These are phyloP conservation scores for Drechslera avenae DNA, from an alignment of 2,329 filamentous ascomycete species.

Conservation along the genomic window DNA sequence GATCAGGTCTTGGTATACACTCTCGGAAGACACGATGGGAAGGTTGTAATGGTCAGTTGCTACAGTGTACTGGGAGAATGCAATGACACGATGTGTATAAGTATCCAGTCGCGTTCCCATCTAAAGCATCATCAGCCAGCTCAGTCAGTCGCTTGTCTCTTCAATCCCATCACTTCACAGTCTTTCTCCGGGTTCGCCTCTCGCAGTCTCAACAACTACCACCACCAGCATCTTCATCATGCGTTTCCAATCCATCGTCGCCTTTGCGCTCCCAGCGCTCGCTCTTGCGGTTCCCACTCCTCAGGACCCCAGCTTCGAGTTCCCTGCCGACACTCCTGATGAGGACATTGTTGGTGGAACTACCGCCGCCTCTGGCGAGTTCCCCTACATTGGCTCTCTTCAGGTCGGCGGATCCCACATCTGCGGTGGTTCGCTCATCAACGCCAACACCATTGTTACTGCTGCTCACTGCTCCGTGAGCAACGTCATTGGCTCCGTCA, in stretches of 20 bases:
- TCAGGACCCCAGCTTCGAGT: slow-evolving; percentile 20
- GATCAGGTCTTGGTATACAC: slow-evolving; percentile 7
- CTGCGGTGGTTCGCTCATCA: slow-evolving; percentile 37
- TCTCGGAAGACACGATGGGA: slow-evolving; percentile 4
- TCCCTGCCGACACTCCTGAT: slow-evolving; percentile 8
- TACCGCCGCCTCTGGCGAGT: slow-evolving; percentile 30
- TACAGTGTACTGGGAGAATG: neutral
- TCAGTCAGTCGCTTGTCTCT: slow-evolving; percentile 21
- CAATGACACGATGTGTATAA: slow-evolving; percentile 10
- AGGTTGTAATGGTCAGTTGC: slow-evolving; percentile 5
- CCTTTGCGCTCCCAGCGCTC: slow-evolving; percentile 30
- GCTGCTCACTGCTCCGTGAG: slow-evolving; percentile 36
- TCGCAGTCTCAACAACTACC: slow-evolving; percentile 4
- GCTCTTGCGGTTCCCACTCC: slow-evolving; percentile 28
- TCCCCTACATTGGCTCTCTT: slow-evolving; percentile 37
- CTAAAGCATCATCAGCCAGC: slow-evolving; percentile 6
- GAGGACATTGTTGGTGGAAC: slow-evolving; percentile 34
- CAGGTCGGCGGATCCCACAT: slow-evolving; percentile 28
- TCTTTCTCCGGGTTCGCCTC: neutral
- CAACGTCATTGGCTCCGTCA: slow-evolving; percentile 19
- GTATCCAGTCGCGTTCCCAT: slow-evolving; percentile 5
- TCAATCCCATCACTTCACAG: slow-evolving; percentile 10
- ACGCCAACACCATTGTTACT: slow-evolving; percentile 36
- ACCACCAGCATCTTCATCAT: slow-evolving; percentile 22
- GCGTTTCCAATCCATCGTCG: slow-evolving; percentile 30